Evolutionary conservation across 2,329 filamentous ascomycete species (phyloP).

Genomic region (Pseudopithomyces chartarum): DNA sequence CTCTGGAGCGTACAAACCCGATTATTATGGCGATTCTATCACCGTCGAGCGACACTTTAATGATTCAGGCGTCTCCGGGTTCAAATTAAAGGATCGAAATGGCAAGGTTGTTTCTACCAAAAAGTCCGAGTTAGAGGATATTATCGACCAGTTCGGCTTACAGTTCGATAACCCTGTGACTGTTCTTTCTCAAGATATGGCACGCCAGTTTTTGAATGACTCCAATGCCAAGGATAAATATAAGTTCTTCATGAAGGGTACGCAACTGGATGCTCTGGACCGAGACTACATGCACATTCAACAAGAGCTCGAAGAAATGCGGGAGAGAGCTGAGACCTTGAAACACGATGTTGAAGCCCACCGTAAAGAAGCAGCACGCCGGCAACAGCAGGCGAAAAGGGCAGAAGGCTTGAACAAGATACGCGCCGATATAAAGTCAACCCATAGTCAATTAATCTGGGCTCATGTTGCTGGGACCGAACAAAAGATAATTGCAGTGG

Average conservation of each 20-base stretch:
- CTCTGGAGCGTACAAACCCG: conserved; percentile 78
- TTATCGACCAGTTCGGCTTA: conserved; percentile 88
- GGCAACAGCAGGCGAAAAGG: conserved; percentile 67
- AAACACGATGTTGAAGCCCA: conserved; percentile 67
- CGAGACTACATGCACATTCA: conserved; percentile 87
- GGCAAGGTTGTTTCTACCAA: conserved; percentile 78
- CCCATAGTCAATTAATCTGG: conserved; percentile 79
- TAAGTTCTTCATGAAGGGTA: conserved; percentile 93
- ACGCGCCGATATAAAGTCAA: conserved; percentile 62
- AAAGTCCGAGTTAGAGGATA: conserved; percentile 86
- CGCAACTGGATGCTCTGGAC: conserved; percentile 89
- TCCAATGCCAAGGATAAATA: conserved; percentile 87
- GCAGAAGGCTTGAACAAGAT: conserved; percentile 71
- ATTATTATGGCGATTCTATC: conserved; percentile 83
- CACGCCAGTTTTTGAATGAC: conserved; percentile 87
- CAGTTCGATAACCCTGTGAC: conserved; percentile 98
- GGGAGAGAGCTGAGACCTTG: conserved; percentile 65
- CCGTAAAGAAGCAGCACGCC: conserved; percentile 63
- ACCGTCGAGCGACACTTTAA: conserved; percentile 90
- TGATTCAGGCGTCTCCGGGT: conserved; percentile 70
- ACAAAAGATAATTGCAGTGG: conserved; percentile 38
- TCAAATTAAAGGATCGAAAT: conserved; percentile 79
- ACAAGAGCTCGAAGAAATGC: conserved; percentile 75
- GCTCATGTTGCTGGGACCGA: conserved; percentile 82
- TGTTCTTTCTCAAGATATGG: conserved; percentile 92